A percentile compares a stretch with the other conserved stretches of the same genome.
phyloP scores from a whole-genome alignment of 768 basidiomycete genomes.

The Ephemerocybe angulata region DNA sequence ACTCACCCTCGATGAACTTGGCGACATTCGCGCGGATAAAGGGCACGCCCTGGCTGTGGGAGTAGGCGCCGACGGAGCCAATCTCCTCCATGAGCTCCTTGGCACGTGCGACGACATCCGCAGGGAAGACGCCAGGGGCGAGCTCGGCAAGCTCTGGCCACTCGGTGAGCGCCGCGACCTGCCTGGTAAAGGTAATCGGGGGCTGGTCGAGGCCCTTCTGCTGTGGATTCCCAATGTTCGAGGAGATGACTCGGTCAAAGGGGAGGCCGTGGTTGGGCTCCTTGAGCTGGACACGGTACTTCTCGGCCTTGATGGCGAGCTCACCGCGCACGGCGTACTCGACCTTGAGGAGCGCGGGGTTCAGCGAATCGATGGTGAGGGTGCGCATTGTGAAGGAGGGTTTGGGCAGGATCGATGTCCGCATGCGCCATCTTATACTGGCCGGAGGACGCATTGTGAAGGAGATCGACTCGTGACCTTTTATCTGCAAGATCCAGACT shows the following conservation, averaged over 20 bases:
- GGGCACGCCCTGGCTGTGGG: slow-evolving; percentile 90
- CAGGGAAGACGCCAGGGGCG: slow-evolving; percentile 76
- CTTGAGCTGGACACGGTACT: slow-evolving; percentile 69
- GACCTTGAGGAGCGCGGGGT: slow-evolving; percentile 80
- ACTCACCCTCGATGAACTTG: slow-evolving; percentile 79
- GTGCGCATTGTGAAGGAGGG: slow-evolving; percentile 40
- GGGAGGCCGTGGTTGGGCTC: slow-evolving; percentile 58
- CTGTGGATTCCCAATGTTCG: slow-evolving; percentile 98
- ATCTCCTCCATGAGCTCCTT: slow-evolving; percentile 78
- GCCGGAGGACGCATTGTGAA: neutral
- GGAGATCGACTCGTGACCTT: neutral
- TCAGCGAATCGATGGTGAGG: slow-evolving; percentile 70
- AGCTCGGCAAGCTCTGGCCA: slow-evolving; percentile 82
- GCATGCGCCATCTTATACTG: neutral
- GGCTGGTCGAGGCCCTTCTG: slow-evolving; percentile 92
- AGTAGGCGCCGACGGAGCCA: slow-evolving; percentile 92
- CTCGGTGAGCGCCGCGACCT: slow-evolving; percentile 90
- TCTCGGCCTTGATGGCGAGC: slow-evolving; percentile 91
- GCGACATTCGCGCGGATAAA: slow-evolving; percentile 86
- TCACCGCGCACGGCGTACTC: slow-evolving; percentile 98
- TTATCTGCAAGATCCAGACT: too few relatives aligned
- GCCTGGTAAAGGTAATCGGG: slow-evolving; percentile 87
- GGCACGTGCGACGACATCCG: slow-evolving; percentile 81
- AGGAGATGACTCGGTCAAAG: slow-evolving; percentile 85
- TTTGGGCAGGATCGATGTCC: neutral